These are phyloP conservation scores for Coemansia sp. DNA, from an alignment of 192 early-diverging fungal genomes.

Conservation along the genomic window DNA sequence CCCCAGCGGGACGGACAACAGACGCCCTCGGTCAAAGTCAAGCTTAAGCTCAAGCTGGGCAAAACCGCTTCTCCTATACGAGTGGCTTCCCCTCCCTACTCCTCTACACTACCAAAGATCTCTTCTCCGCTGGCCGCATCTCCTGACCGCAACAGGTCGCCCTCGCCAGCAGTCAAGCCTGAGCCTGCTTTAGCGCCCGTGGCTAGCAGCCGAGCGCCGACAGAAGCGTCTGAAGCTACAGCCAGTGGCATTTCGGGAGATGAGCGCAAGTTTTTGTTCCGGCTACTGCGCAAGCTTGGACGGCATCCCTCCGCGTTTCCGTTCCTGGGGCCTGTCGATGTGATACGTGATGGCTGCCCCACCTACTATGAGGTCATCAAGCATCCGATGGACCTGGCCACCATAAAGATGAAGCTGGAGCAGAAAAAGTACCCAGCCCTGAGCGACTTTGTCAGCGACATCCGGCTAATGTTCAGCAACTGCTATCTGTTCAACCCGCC, in stretches of 20 bases:
- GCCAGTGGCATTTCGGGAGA: slow-evolving; percentile 9
- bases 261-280: slow-evolving; percentile 21
- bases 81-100: slow-evolving; percentile 16
- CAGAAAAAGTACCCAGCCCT: slow-evolving; percentile 31
- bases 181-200: not conserved
- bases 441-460: slow-evolving; percentile 52
- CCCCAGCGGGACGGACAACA: slow-evolving; percentile 10
- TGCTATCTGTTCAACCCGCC: slow-evolving; percentile 73
- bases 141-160: not conserved
- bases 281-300: slow-evolving; percentile 48
- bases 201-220: no score
- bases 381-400: slow-evolving; percentile 66
- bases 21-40: slow-evolving; percentile 41
- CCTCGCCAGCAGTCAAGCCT: not conserved
- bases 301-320: slow-evolving; percentile 56
- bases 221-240: not conserved
- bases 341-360: slow-evolving; percentile 60
- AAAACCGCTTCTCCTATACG: not conserved
- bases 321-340: slow-evolving; percentile 64
- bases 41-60: slow-evolving; percentile 28
- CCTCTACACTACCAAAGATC: slow-evolving; percentile 19
- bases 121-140: slow-evolving; percentile 32
- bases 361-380: slow-evolving; percentile 65
- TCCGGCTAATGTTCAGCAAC: slow-evolving; percentile 63
- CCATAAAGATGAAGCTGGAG: slow-evolving; percentile 53